Percentiles rank a stretch among this genome's conserved stretches.
Evolutionary conservation across 179 eudicot genomes (phyloP).

Genomic region (Gypsophila paniculata): DNA sequence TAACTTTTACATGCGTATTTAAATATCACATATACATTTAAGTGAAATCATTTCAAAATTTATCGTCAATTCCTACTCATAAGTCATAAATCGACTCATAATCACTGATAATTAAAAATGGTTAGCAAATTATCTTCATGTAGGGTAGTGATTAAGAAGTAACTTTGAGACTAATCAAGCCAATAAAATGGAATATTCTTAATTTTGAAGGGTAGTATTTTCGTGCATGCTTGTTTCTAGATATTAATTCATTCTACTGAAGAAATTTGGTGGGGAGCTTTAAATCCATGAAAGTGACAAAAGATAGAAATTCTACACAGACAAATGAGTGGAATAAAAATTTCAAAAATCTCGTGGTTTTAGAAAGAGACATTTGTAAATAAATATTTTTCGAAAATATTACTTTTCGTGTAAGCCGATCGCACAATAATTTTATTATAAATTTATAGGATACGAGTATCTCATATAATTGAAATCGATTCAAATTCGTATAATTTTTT

Average conservation of each 20-base stretch:
- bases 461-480: too few species aligned
- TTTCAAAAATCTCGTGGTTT: not conserved
- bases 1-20: too few species aligned
- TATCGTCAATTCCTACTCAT: too few species aligned
- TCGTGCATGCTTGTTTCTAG: not conserved
- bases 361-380: slow-evolving; percentile 19
- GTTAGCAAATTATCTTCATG: not conserved
- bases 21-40: too few species aligned
- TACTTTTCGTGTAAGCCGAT: too few species aligned
- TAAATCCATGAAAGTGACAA: slow-evolving; percentile 15
- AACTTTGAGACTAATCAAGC: slow-evolving; percentile 3
- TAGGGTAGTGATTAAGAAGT: not conserved
- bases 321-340: slow-evolving; percentile 2
- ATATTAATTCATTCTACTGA: not conserved
- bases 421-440: too few species aligned
- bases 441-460: too few species aligned
- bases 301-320: not conserved
- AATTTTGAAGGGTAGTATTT: not conserved
- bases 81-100: too few species aligned
- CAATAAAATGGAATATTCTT: slow-evolving; percentile 4
- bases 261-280: not conserved
- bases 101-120: too few species aligned
- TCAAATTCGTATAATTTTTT: too few species aligned
- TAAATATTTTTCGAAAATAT: too few species aligned
- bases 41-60: too few species aligned